Percentiles rank a stretch among this genome's conserved stretches.
Evolutionary conservation across 2,329 filamentous ascomycete species (phyloP).

Genomic region (Aspergillus tubingensis): DNA sequence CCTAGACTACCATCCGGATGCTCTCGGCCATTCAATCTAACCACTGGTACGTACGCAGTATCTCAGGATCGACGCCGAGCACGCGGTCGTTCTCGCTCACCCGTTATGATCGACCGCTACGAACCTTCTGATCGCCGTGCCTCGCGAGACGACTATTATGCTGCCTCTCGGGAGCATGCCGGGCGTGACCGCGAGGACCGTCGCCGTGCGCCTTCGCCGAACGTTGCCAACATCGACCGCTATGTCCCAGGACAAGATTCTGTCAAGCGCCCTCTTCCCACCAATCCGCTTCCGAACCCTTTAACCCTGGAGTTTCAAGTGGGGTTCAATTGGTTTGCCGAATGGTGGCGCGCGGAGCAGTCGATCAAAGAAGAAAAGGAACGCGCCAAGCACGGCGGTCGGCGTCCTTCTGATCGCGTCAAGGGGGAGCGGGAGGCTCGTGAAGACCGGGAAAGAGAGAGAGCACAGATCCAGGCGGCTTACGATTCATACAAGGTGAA

Average conservation of each 20-base stretch:
- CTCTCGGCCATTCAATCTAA: background rate
- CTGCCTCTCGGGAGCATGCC: conserved; percentile 43
- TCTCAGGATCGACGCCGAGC: conserved; percentile 48
- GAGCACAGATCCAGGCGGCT: conserved; percentile 63
- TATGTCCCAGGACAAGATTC: conserved; percentile 65
- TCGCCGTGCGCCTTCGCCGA: conserved; percentile 60
- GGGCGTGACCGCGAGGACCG: conserved; percentile 59
- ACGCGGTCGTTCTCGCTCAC: conserved; percentile 61
- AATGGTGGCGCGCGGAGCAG: conserved; percentile 68
- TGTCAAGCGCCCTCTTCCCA: conserved; percentile 53
- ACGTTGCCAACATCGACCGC: conserved; percentile 61
- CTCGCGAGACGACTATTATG: conserved; percentile 61
- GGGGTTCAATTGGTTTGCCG: conserved; percentile 67
- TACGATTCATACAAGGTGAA: conserved; percentile 69
- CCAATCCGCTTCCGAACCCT: conserved; percentile 63
- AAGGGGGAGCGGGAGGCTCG: conserved; percentile 64
- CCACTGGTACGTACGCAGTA: conserved; percentile 16
- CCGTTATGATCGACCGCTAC: conserved; percentile 64
- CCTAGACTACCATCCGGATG: background rate
- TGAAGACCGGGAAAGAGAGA: conserved; percentile 64
- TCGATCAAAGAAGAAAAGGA: conserved; percentile 66
- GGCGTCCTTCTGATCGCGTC: conserved; percentile 56
- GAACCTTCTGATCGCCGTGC: conserved; percentile 58
- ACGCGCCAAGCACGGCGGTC: conserved; percentile 59
- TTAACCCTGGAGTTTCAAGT: conserved; percentile 66